Conservation (phyloP, 2,329 filamentous ascomycete genomes). For the Periconia sp. region DNA sequence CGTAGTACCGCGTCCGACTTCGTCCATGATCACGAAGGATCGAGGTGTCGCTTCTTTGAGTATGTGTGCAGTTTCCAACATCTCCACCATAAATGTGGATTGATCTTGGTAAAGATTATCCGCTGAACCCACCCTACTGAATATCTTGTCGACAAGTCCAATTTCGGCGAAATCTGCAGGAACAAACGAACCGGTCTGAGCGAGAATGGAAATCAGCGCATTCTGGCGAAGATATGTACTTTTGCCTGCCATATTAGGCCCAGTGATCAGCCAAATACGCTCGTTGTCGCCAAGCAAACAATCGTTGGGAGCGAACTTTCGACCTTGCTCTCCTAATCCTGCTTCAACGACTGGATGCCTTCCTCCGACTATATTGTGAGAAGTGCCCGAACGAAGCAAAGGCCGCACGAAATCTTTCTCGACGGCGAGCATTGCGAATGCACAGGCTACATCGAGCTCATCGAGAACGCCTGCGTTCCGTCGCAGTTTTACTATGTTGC, state of each 20-base stretch:
- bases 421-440: conserved; percentile 78
- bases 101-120: conserved; percentile 95
- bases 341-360: conserved; percentile 92
- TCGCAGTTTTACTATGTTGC: conserved; percentile 82
- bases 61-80: conserved; percentile 94
- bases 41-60: conserved; percentile 81
- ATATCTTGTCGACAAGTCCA: conserved; percentile 93
- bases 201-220: conserved; percentile 89
- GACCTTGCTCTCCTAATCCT: conserved; percentile 78
- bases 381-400: conserved; percentile 65
- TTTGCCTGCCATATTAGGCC: conserved; percentile 99
- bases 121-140: conserved; percentile 84
- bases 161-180: conserved; percentile 86
- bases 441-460: conserved; percentile 88
- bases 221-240: conserved; percentile 96
- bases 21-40: conserved; percentile 96
- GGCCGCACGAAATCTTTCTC: conserved; percentile 79
- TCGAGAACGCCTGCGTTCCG: conserved; percentile 91
- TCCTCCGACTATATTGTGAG: conserved; percentile 81
- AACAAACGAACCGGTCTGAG: conserved; percentile 91
- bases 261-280: conserved; percentile 71
- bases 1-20: conserved; percentile 93
- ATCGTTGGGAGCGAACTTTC: conserved; percentile 84
- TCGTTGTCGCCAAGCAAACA: conserved; percentile 80
- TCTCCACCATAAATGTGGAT: conserved; percentile 99